phyloP scores from a whole-genome alignment of 2,329 filamentous ascomycete genomes.

The Neonectria faginata region DNA sequence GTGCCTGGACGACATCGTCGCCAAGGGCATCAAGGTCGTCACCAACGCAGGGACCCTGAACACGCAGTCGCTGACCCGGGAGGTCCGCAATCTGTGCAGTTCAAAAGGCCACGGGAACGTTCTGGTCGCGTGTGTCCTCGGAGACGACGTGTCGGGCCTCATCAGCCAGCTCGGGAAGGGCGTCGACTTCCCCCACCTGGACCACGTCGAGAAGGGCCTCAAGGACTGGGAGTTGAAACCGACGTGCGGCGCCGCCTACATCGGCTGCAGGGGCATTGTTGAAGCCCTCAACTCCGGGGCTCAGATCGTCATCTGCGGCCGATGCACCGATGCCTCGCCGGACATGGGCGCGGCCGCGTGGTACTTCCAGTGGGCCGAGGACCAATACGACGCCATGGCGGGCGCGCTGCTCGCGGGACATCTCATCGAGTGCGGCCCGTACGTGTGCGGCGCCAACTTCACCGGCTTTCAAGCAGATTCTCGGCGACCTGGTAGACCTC shows the following conservation, averaged over 20 bases:
- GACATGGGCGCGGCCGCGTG: slow-evolving; percentile 68
- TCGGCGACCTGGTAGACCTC: background rate
- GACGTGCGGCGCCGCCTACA: slow-evolving; percentile 55
- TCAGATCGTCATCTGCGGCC: slow-evolving; percentile 62
- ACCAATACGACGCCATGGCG: slow-evolving; percentile 61
- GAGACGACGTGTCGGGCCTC: slow-evolving; percentile 53
- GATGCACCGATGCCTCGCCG: slow-evolving; percentile 61
- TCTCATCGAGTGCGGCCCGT: slow-evolving; percentile 1
- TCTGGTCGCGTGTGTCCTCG: slow-evolving; percentile 53
- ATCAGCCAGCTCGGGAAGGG: slow-evolving; percentile 32
- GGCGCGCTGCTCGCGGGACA: slow-evolving; percentile 63
- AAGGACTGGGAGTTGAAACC: slow-evolving; percentile 47
- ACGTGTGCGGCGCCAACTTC: background rate
- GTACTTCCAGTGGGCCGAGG: slow-evolving; percentile 60
- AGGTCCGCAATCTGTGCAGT: slow-evolving; percentile 48
- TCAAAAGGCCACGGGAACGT: slow-evolving; percentile 45
- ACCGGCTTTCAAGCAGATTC: background rate
- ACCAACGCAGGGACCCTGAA: slow-evolving; percentile 57
- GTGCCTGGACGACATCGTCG: slow-evolving; percentile 51
- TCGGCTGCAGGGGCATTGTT: slow-evolving; percentile 62
- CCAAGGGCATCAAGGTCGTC: slow-evolving; percentile 51
- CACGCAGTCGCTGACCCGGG: slow-evolving; percentile 48
- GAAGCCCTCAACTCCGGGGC: slow-evolving; percentile 56
- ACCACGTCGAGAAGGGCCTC: slow-evolving; percentile 46
- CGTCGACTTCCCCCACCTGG: slow-evolving; percentile 42